Evolutionary conservation across 768 basidiomycete species (phyloP), one percentile per base, ranked within the genome.

Genomic region (Chiua virens): DNA sequence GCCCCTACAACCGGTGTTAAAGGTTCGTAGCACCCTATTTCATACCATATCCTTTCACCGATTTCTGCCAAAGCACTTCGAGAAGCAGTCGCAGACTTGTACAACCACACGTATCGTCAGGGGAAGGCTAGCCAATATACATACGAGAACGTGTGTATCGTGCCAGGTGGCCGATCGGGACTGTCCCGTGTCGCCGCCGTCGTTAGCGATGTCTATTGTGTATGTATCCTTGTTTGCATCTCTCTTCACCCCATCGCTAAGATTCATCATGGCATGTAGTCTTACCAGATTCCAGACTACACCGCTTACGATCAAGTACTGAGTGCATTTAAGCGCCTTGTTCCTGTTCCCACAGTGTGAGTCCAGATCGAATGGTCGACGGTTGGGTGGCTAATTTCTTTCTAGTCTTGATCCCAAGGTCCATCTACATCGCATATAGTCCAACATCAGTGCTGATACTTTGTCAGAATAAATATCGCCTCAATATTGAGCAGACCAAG

Each of bases 1-100:
- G 94, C 91, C 3, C 93, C 95, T 0, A 96, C 95, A 6, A 89
- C 92, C 1, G 94, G 94, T 30, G 86, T 96, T 30, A 94, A 87
- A 75, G 83, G 87, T 87, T 43, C 13, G 66, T 45, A 5, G 7
- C 14, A 11, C 45, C 47, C 54, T 46, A 30, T 38, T 25, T 15
- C 25, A 38, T 18, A 11, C 30, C 40, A 15, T n/a, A 30, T 23
- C 9, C 36, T 35, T 55, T 53, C 22, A 49, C 49, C 44, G 40
- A 47, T 32, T n/a, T 37, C 44, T 35, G 22, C 44, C 36, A 30
- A 59, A 89, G 89, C 74, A 14, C 82, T 98, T 20, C 81, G 95
- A 25, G 86, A 92, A 65, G 92, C 93, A 3, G 94, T 98, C 27
- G 95, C 95, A 11, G 73, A 88, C 54, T 68, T 94, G 45, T 98